Conservation (phyloP, 164 flowering plant species). For the Pachysandra terminalis region DNA sequence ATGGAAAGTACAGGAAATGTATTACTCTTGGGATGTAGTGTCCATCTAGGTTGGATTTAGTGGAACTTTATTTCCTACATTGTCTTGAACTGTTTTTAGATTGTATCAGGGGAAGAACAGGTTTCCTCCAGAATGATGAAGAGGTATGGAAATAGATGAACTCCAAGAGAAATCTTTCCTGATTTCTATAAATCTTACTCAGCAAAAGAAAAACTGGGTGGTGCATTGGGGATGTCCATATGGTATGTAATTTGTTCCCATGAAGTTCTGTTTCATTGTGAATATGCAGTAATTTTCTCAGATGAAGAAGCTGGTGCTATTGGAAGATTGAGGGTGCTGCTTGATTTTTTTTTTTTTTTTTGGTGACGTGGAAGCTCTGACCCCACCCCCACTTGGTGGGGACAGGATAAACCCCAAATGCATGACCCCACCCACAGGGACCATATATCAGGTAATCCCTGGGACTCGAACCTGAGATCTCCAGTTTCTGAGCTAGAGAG, state of each 20-base stretch:
- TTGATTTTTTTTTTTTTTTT: too few species aligned
- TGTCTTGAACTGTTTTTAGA: conserved; percentile 45
- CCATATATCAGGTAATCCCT: too few species aligned
- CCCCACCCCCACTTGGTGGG: too few species aligned
- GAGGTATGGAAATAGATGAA: conserved; percentile 58
- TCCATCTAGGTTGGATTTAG: conserved; percentile 58
- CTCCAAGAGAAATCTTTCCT: conserved; percentile 42
- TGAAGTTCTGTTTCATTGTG: conserved; percentile 74
- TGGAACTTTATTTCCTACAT: conserved; percentile 61
- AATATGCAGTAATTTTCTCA: conserved; percentile 61
- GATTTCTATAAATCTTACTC: conserved; percentile 57
- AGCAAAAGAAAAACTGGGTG: conserved; percentile 74
- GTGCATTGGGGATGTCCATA: conserved; percentile 68
- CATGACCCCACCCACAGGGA: too few species aligned
- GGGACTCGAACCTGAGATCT: too few species aligned
- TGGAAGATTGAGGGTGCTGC: conserved; percentile 56
- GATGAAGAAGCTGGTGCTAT: conserved; percentile 30
- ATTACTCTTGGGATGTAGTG: too few species aligned
- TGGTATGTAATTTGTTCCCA: conserved; percentile 83
- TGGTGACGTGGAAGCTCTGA: too few species aligned
- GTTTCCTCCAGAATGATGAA: conserved; percentile 12
- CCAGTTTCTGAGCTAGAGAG: too few species aligned
- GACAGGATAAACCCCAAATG: too few species aligned
- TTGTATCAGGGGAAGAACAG: conserved; percentile 30
- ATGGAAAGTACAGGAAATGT: too few species aligned